Conservation (phyloP, 1,284 basidiomycete species). For the Trichosporon sp. region DNA sequence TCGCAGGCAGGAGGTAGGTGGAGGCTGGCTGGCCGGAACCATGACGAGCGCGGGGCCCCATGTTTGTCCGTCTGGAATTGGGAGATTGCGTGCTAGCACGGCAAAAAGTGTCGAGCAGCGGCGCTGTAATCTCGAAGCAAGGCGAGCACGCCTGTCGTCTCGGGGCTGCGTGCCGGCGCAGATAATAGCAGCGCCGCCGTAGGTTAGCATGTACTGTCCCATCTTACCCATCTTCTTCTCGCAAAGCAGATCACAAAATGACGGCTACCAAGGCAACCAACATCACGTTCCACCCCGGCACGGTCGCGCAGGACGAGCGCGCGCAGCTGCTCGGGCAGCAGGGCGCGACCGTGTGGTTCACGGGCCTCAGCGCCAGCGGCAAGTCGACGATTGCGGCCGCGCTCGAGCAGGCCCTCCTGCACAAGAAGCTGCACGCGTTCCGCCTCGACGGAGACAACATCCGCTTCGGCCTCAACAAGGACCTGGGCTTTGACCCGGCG, state of each 20-base stretch:
- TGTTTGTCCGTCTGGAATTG: constrained; percentile 4
- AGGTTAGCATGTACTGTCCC: not conserved
- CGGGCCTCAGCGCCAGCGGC: constrained; percentile 85
- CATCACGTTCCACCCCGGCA: constrained; percentile 80
- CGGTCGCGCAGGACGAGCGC: constrained; percentile 67
- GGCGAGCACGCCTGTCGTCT: too few species aligned
- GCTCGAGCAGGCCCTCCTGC: constrained; percentile 90
- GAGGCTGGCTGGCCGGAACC: not conserved
- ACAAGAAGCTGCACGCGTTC: constrained; percentile 79
- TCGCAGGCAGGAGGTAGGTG: too few species aligned
- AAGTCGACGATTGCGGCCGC: constrained; percentile 98
- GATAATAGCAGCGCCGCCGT: not conserved
- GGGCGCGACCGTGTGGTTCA: constrained; percentile 89
- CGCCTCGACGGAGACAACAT: constrained; percentile 96
- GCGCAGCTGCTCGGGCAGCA: constrained; percentile 65
- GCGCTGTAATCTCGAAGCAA: too few species aligned
- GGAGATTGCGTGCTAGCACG: constrained; percentile 2
- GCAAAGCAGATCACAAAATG: too few species aligned
- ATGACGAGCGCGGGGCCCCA: not conserved
- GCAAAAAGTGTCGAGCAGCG: too few species aligned
- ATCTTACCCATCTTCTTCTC: not conserved
- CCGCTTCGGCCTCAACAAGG: constrained; percentile 95
- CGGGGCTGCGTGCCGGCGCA: not conserved
- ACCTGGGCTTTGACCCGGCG: constrained; percentile 92
- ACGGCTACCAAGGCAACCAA: constrained; percentile 65